Base-by-base conservation (phyloP, 1,284 basidiomycete genomes). In the Ceratobasidium papillatum region DNA sequence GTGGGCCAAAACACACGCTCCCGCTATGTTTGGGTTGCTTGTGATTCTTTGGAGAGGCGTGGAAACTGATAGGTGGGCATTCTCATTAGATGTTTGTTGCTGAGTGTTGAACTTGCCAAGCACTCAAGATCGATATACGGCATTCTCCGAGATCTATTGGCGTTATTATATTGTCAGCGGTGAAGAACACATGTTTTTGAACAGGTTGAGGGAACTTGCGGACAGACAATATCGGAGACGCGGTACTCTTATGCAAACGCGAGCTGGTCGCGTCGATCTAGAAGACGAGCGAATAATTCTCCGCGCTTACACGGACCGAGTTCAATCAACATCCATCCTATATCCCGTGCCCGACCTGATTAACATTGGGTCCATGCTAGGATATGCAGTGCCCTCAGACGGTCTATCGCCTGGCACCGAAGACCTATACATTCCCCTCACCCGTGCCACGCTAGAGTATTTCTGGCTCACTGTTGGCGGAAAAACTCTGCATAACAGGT, bases 11-110 rank as follows among this genome's bases (percentile, higher is more conserved):
- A 45, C 62, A 22, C 7, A 64, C 14, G 30, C 62, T 22, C 62
- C 62, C 3, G 4, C 38, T 27, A 14, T 64, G 12, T 43, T 17
- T 19, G 22, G 38, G 25, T 5, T 64, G 12, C 19, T 64, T 0
- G 7, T 25, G 22, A 45, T 64, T 19, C 19, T 64, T 27, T 64
- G 62, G 62, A n/a, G 62, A 27, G 45, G 62, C 30, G 62, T 47
- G 2, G 27, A 32, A 25, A 43, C 8, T 17, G 25, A 5, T 0
- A 38, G 43, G 62, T 64, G n/a, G 2, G 58, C 38, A 17, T 7
- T 36, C 17, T 17, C 4, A 3, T 3, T n/a, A 41, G 45, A 47
- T 9, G 9, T 19, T 7, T 4, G 11, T n/a, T 12, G 19, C 7
- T 17, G 11, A 9, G 4, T 47, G 19, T n/a, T 47, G 45, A 47